Percentiles rank a stretch among this genome's conserved stretches.
Evolutionary conservation across 257 asterid species (phyloP).

Genomic region (Petunia axillaris): DNA sequence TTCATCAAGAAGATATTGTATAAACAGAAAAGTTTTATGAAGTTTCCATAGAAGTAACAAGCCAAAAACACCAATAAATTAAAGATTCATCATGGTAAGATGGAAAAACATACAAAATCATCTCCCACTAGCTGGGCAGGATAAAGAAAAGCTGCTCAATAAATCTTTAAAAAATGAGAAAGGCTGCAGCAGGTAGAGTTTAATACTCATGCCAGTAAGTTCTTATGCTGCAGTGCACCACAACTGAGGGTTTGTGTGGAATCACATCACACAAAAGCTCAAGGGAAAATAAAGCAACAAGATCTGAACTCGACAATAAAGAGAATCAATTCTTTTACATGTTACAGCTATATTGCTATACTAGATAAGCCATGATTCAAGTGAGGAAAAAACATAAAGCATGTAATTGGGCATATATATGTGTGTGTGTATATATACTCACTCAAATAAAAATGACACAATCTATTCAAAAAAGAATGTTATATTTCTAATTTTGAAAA

Average conservation of each 20-base stretch:
- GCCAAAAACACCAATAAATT: slow-evolving; percentile 10
- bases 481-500: too few relatives aligned
- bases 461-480: too few relatives aligned
- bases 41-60: neutral
- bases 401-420: too few relatives aligned
- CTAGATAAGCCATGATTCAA: slow-evolving; percentile 51
- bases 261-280: too few relatives aligned
- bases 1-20: neutral
- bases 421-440: too few relatives aligned
- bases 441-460: too few relatives aligned
- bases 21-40: neutral
- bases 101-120: slow-evolving; percentile 43
- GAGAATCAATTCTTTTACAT: neutral
- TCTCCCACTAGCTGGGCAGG: slow-evolving; percentile 47
- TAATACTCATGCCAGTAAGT: neutral
- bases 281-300: too few relatives aligned
- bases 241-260: too few relatives aligned
- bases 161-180: slow-evolving; percentile 23
- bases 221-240: too few relatives aligned
- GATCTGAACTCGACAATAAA: too few relatives aligned
- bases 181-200: slow-evolving; percentile 53
- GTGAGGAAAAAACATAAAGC: neutral
- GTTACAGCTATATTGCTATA: slow-evolving; percentile 52
- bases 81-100: slow-evolving; percentile 49
- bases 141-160: slow-evolving; percentile 49